phyloP scores from a whole-genome alignment of 2,329 filamentous ascomycete genomes.

The Venturia pyrina region DNA sequence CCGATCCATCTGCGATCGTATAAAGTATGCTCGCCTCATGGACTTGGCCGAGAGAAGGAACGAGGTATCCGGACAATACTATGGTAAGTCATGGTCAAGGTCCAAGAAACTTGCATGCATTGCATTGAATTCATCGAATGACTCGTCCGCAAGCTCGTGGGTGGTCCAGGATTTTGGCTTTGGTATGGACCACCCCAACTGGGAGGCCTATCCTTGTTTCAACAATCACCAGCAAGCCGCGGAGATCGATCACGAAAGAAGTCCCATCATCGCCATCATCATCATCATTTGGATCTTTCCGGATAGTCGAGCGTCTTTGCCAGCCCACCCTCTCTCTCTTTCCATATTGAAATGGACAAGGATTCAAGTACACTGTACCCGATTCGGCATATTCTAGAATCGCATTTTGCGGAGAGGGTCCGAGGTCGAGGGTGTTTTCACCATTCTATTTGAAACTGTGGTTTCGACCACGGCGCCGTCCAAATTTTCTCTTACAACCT shows the following conservation, averaged over 20 bases:
- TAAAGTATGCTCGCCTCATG: not conserved
- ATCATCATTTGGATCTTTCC: not conserved
- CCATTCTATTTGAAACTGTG: slow-evolving; percentile 1
- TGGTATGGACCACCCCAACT: not conserved
- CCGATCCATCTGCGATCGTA: not conserved
- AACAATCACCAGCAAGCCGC: not conserved
- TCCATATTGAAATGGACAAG: not conserved
- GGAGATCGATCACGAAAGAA: not conserved
- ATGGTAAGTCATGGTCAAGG: not conserved
- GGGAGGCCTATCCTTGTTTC: not conserved
- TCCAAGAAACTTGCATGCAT: not conserved
- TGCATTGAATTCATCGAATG: not conserved
- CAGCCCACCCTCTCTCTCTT: not conserved
- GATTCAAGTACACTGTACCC: not conserved
- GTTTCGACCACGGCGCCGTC: not conserved
- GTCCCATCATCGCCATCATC: not conserved
- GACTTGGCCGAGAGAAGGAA: not conserved
- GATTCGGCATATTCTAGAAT: not conserved
- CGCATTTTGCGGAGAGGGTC: not conserved
- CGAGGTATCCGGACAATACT: not conserved
- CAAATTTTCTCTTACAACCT: not conserved
- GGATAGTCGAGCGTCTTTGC: not conserved
- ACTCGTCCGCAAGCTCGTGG: not conserved
- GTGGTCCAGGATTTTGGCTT: not conserved
- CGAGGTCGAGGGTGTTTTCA: not conserved